Evolutionary conservation across 2,329 filamentous ascomycete genomes (phyloP).

Genomic region (Pestalotiopsis fici): DNA sequence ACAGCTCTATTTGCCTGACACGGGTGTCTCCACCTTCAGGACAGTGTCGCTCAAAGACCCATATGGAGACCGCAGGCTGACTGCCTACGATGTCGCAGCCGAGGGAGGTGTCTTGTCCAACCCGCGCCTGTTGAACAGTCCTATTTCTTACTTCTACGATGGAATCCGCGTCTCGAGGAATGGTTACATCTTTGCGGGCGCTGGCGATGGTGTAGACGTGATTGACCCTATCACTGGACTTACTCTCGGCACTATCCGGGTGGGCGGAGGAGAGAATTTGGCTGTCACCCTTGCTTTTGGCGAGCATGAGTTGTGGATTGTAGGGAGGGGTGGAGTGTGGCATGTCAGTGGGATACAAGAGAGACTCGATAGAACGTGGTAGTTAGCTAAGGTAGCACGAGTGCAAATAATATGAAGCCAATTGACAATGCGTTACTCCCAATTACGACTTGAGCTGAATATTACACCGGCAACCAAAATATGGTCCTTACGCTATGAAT

Average conservation of each 20-base stretch:
- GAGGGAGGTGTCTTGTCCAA: background rate
- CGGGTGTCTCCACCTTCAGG: background rate
- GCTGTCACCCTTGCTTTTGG: background rate
- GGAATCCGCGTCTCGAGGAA: background rate
- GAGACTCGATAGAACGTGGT: background rate
- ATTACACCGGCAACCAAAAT: no score
- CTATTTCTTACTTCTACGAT: background rate
- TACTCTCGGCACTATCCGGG: background rate
- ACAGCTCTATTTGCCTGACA: background rate
- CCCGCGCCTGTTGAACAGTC: background rate
- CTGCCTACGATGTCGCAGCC: background rate
- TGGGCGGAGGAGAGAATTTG: background rate
- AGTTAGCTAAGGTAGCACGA: background rate
- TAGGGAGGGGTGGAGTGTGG: background rate
- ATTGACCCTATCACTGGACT: background rate
- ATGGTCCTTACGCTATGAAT: no score
- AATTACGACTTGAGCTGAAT: no score
- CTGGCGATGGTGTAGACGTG: background rate
- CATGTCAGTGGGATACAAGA: background rate
- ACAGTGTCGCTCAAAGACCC: background rate
- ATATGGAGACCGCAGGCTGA: background rate
- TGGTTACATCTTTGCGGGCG: background rate
- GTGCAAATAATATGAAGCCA: no score
- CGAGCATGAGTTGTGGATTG: background rate
- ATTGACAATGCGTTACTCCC: no score